These are phyloP conservation scores for Solanum chacoense DNA, from an alignment of 305 asterid genomes.

Conservation along the genomic window DNA sequence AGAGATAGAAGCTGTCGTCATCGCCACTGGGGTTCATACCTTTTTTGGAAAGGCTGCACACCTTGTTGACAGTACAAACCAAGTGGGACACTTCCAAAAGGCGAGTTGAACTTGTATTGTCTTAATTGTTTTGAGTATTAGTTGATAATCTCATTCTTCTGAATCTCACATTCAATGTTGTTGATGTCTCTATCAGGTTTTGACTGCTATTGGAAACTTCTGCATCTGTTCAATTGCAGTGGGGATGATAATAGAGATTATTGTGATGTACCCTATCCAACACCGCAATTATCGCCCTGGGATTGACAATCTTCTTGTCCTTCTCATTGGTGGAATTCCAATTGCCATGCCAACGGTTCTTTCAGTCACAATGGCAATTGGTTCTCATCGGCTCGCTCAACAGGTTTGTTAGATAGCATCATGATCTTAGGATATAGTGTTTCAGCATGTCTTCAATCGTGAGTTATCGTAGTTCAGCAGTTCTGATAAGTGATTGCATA, in stretches of 20 bases:
- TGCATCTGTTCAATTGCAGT: constrained; percentile 99
- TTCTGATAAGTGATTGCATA: background rate
- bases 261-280: constrained; percentile 97
- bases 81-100: constrained; percentile 98
- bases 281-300: constrained; percentile 88
- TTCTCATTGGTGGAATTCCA: constrained; percentile 96
- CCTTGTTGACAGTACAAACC: constrained; percentile 90
- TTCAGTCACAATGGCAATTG: constrained; percentile 98
- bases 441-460: background rate
- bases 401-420: constrained; percentile 49
- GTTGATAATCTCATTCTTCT: background rate
- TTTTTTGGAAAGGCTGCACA: constrained; percentile 99
- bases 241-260: constrained; percentile 86
- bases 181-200: constrained; percentile 40
- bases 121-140: background rate
- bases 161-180: background rate
- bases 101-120: constrained; percentile 20
- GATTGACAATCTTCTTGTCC: constrained; percentile 96
- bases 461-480: background rate
- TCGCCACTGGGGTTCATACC: constrained; percentile 97
- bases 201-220: constrained; percentile 97
- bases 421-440: background rate
- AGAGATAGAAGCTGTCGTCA: constrained; percentile 86
- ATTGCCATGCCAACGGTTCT: constrained; percentile 99
- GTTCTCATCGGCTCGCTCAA: constrained; percentile 96